Base-by-base conservation (phyloP, 2,329 filamentous ascomycete genomes). In the Chaetomium globosum region DNA sequence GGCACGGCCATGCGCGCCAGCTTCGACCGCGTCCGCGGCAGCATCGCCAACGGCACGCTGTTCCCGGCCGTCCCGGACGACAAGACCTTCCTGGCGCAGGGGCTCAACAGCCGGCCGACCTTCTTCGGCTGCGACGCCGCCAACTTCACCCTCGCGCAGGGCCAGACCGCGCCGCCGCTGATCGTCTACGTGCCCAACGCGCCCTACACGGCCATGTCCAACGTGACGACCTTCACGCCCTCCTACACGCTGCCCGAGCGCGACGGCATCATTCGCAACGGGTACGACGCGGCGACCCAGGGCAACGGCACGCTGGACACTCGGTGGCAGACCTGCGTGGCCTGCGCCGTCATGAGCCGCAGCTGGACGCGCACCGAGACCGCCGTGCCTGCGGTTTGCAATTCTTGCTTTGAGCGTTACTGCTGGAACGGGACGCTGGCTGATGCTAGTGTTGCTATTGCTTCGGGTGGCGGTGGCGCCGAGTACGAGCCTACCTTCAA, bases 401-500 rank as follows among this genome's bases (percentile, higher is more conserved):
- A 79, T 52, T 73, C 82, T 58, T 99, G 95, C 80, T 98, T 97
- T 77, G 70, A 81, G 13, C 77, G 81, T 23, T 97, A 97, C 80
- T 99, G 95, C 84, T 99, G 95, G 95, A 86, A 97, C 75, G 95
- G 95, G n/a, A 91, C 85, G 1, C 51, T 73, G 21, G 74, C 74
- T 59, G 65, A 64, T 8, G 28, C n/a, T 52, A 64, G 70, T 62
- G 64, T 65, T 3, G 43, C 54, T 8, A 21, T 33, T 53, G 67
- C 39, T 4, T 43, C 71, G 53, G 59, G 65, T 6, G 52, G 59
- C 8, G 69, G 68, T 30, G 65, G 67, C 7, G 69, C 67, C 30
- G 57, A 51, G 33, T 79, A 79, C 60, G 63, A 73, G 66, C 77
- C 77, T 1, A 60, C 43, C 6, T 73, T 75, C 49, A 73, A 74